These are phyloP conservation scores for Cutaneotrichosporon mucoides DNA, from an alignment of 1,284 basidiomycete genomes.

Conservation along the genomic window DNA sequence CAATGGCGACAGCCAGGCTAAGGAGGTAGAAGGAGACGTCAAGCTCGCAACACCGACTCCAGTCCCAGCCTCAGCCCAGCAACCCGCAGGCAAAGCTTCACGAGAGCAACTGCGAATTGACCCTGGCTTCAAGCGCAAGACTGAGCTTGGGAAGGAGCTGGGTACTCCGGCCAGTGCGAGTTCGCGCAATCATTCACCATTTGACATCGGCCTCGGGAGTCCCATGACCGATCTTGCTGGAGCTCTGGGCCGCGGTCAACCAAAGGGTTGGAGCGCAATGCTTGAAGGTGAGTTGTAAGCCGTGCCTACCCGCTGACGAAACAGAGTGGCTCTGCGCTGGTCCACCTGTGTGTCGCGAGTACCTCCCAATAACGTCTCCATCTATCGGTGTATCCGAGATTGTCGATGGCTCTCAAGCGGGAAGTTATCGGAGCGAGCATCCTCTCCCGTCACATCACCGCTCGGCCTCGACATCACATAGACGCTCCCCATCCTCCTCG, in stretches of 20 bases:
- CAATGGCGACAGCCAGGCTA: too few species aligned
- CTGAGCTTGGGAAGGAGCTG: not conserved
- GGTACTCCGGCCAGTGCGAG: too few species aligned
- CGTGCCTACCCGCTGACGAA: slow-evolving; percentile 1
- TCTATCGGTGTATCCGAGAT: not conserved
- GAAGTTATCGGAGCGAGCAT: too few species aligned
- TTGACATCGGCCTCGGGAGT: slow-evolving; percentile 4
- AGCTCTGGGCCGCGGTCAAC: not conserved
- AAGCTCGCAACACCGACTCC: not conserved
- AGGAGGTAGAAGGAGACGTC: too few species aligned
- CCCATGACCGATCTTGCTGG: not conserved
- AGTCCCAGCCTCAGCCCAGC: not conserved
- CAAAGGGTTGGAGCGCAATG: slow-evolving; percentile 42
- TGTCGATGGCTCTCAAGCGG: too few species aligned
- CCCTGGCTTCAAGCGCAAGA: not conserved
- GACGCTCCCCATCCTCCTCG: not conserved
- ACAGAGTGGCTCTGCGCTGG: slow-evolving; percentile 42
- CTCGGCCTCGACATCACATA: not conserved
- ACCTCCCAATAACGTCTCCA: not conserved
- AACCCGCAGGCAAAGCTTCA: not conserved
- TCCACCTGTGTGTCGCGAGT: slow-evolving; percentile 3
- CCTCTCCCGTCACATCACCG: not conserved
- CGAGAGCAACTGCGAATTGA: not conserved
- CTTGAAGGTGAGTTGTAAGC: slow-evolving; percentile 36
- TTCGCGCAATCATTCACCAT: not conserved